These are phyloP conservation scores for Amanita fuliginea DNA, from an alignment of 768 basidiomycete species.

Conservation along the genomic window DNA sequence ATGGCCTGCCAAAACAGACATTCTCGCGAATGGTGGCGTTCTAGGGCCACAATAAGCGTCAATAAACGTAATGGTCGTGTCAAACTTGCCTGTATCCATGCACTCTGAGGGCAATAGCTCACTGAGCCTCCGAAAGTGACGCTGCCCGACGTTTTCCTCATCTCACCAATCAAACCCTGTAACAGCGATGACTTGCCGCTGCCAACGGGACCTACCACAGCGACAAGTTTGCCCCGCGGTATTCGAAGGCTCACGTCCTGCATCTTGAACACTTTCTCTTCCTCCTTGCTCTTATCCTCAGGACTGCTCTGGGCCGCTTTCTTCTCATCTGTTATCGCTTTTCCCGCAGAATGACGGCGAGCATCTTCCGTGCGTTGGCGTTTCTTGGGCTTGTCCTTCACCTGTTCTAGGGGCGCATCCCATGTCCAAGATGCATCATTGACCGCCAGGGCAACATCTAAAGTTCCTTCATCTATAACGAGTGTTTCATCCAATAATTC, in stretches of 20 bases:
- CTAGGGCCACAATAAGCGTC: conserved; percentile 18
- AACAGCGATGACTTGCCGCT: conserved; percentile 60
- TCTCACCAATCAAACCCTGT: conserved; percentile 74
- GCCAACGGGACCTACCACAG: conserved; percentile 79
- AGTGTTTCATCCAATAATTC: conserved; percentile 58
- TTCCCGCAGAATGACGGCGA: conserved; percentile 17
- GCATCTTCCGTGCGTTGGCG: conserved; percentile 11
- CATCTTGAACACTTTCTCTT: conserved; percentile 49
- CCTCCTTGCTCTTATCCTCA: conserved; percentile 16
- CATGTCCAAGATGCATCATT: conserved; percentile 71
- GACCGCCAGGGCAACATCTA: conserved; percentile 59
- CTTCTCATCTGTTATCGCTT: conserved; percentile 11
- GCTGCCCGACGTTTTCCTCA: conserved; percentile 57
- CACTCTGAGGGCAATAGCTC: conserved; percentile 76
- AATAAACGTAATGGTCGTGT: background rate
- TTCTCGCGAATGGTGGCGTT: conserved; percentile 85
- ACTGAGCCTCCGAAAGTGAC: conserved; percentile 68
- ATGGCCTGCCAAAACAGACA: conserved; percentile 77
- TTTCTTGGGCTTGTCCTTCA: conserved; percentile 20
- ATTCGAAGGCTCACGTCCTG: conserved; percentile 54
- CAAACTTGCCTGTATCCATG: conserved; percentile 71
- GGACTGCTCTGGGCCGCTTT: conserved; percentile 1
- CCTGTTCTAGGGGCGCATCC: conserved; percentile 58
- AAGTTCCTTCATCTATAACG: conserved; percentile 31
- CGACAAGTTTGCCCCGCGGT: conserved; percentile 68